Conservation (phyloP, 345 rosid genomes). For the Hibiscus tridactylites region DNA sequence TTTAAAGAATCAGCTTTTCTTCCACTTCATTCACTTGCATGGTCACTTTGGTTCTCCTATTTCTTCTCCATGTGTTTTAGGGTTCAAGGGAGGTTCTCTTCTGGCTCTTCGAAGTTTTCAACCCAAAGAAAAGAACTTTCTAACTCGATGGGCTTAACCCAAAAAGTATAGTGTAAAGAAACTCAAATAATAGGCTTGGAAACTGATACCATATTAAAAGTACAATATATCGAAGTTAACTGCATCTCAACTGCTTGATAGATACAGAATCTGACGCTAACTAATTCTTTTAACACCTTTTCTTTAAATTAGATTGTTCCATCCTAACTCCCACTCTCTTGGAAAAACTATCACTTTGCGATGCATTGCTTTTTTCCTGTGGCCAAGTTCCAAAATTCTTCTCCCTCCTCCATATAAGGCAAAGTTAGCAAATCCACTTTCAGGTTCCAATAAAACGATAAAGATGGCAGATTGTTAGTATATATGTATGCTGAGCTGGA, state of each 20-base stretch:
- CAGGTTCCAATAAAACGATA: too few species aligned
- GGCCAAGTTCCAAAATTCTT: slow-evolving; percentile 8
- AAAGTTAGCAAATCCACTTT: too few species aligned
- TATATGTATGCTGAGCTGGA: too few species aligned
- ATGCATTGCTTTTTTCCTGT: slow-evolving; percentile 17
- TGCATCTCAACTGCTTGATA: too few species aligned
- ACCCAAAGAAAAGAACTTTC: background rate
- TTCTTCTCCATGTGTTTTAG: slow-evolving; percentile 16
- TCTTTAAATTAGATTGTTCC: too few species aligned
- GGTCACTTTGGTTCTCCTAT: background rate
- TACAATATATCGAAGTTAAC: too few species aligned
- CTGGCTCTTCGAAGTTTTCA: background rate
- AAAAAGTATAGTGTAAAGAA: background rate
- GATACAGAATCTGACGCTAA: too few species aligned
- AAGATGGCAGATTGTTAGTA: too few species aligned
- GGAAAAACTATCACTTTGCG: background rate
- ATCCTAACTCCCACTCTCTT: background rate
- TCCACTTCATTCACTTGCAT: background rate
- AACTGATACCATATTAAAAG: too few species aligned
- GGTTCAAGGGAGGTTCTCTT: background rate
- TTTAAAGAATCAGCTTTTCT: background rate
- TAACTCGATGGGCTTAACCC: background rate
- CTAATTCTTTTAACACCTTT: too few species aligned
- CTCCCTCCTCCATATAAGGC: background rate
- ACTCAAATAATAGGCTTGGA: background rate